Evolutionary conservation across 2,329 filamentous ascomycete genomes (phyloP).

Genomic region (Phoma sp.): DNA sequence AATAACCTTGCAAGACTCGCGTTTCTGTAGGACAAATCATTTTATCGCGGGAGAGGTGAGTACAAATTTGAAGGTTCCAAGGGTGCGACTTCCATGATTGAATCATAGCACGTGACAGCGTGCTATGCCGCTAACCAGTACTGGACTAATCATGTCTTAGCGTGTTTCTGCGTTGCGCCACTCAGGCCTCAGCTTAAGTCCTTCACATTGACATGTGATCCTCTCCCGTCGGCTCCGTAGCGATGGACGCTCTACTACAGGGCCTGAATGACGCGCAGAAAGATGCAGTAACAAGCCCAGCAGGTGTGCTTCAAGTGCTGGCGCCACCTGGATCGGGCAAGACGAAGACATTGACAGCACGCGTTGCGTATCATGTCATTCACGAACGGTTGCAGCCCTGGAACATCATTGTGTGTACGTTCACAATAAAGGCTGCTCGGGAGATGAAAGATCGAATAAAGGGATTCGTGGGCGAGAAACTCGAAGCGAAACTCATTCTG

Average conservation of each 20-base stretch:
- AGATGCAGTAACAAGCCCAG: conserved; percentile 67
- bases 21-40: no score
- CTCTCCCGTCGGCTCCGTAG: conserved; percentile 10
- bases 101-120: conserved; percentile 1
- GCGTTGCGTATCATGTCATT: conserved; percentile 86
- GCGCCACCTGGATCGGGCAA: conserved; percentile 78
- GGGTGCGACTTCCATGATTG: no score
- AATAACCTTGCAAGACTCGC: no score
- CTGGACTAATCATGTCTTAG: no score
- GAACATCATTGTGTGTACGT: conserved; percentile 93
- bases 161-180: background rate
- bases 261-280: conserved; percentile 70
- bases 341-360: conserved; percentile 91
- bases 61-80: no score
- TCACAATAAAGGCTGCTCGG: conserved; percentile 90
- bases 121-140: background rate
- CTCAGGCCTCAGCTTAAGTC: background rate
- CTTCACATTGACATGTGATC: conserved; percentile 16
- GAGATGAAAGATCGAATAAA: conserved; percentile 93
- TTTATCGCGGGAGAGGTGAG: no score
- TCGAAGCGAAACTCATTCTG: conserved; percentile 78
- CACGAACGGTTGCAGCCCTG: conserved; percentile 74
- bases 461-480: conserved; percentile 76
- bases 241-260: conserved; percentile 62
- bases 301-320: conserved; percentile 65